Evolutionary conservation across 2,329 filamentous ascomycete genomes (phyloP), one percentile per base, ranked within the genome.

Genomic region (Thelonectria blattea): DNA sequence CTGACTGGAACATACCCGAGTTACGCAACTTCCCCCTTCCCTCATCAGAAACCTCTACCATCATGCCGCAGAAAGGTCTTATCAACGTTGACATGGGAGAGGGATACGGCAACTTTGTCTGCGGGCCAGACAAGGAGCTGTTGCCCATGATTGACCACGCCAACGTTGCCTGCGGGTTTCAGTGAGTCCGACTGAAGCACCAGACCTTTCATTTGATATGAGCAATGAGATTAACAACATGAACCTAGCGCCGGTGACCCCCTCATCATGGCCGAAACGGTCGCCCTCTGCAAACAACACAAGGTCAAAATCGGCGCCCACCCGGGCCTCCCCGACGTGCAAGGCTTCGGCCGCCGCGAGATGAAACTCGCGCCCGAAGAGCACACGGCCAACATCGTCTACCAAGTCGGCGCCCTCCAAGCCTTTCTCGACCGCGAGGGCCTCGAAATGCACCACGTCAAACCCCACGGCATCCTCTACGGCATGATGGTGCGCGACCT

Each of bases 81-180:
- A 77, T 82, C 58, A 81, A 82, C 48, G 74, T 76, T 48, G 80
- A 82, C 61, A 70, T 82, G 53, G 80, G 79, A 15, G 80, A 82
- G 70, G 80, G 71, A 10, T 82, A 78, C 53, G 80, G 80, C 39
- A 81, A 81, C 55, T 80, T 74, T 69, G 67, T 68, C 49, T 78
- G 76, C 61, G 85, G 84, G 9, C 84, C 85, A 6, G 85, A 88
- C 63, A 80, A 83, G 45, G 83, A 87, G 56, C 73, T 88, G 11
- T 80, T 88, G 41, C 84, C 85, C 4, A 73, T 86, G 59, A 85
- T 88, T 63, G 85, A 87, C 67, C 79, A 84, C 70, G 85, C 85
- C 37, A 88, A 88, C 65, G 72, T 88, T 10, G 85, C 85, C 12
- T 88, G 85, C 65, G 83, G 83, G 9, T 85, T 85, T 61, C 84